Conservation (phyloP, 2,329 filamentous ascomycete species). For the Talaromyces sp. region DNA sequence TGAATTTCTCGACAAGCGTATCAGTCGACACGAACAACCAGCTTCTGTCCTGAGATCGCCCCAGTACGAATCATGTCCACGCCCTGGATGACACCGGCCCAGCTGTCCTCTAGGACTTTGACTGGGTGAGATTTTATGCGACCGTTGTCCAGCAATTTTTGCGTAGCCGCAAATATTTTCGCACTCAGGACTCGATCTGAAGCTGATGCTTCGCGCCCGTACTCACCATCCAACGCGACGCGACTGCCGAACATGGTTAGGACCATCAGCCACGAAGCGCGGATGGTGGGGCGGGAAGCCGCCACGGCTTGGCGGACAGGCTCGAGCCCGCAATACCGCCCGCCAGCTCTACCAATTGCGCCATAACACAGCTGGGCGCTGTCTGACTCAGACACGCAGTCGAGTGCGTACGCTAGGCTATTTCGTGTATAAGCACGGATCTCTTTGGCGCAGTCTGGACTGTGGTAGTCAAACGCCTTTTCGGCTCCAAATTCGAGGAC, state of each 20-base stretch:
- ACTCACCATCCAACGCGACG: constrained; percentile 9
- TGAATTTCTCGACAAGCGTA: too few species aligned
- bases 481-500: constrained; percentile 48
- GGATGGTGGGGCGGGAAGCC: constrained; percentile 14
- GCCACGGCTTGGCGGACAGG: background rate
- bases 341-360: constrained; percentile 40
- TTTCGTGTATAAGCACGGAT: constrained; percentile 45
- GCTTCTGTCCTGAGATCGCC: too few species aligned
- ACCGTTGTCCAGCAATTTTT: too few species aligned
- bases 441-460: constrained; percentile 35
- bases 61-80: too few species aligned
- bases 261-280: constrained; percentile 32
- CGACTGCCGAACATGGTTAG: constrained; percentile 29
- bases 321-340: constrained; percentile 27
- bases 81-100: too few species aligned
- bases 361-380: constrained; percentile 43
- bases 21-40: too few species aligned
- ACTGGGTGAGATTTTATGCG: too few species aligned
- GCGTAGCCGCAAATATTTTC: too few species aligned
- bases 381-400: constrained; percentile 44
- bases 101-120: too few species aligned
- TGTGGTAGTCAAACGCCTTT: constrained; percentile 50
- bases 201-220: background rate
- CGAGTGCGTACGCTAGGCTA: constrained; percentile 44
- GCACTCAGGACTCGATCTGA: too few species aligned